Base-by-base conservation (phyloP, 2,329 filamentous ascomycete genomes). In the Malbranchea cinnamomea region DNA sequence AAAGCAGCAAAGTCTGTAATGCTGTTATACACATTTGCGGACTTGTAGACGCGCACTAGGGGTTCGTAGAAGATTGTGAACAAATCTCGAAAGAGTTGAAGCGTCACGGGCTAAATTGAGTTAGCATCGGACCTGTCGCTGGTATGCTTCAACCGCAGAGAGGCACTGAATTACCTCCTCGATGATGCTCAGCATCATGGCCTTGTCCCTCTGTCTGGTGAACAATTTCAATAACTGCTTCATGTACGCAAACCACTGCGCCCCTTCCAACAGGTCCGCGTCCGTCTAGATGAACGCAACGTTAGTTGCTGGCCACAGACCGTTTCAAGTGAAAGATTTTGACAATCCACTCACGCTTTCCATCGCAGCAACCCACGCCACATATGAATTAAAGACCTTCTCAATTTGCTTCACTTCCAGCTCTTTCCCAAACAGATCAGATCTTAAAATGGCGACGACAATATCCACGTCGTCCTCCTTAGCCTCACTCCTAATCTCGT, bases 11-110 rank as follows among this genome's bases (percentile, higher is more conserved):
- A 95, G 54, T 98, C 89, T 1, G 87, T 95, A 36, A 98, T 87
- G 49, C 81, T 91, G 62, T 75, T 89, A 65, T 95, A 95, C 15
- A 98, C 87, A 45, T 95, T 98, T 40, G 89, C 89, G 12, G 85
- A 93, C 59, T 95, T 98, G 66, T 98, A 98, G 0, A 98, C 89
- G 27, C 89, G 72, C 10, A 98, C 83, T 13, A 98, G 73, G 0
- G 89, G 89, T 51, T 98, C 89, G 57, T 98, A 98, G 60, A 98
- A 98, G 50, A 98, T 95, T 19, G 84, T 92, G 53, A 98, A 95
- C 14, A 98, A 67, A 47, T 98, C 89, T 27, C 84, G 74, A 67
- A 98, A 89, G 16, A 98, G 68, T 49, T 91, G 79, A n/a, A 98
- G 65, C 0, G 89, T 95, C n/a, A 87, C 85, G 0, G 89, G 83